phyloP scores from a whole-genome alignment of 2,329 filamentous ascomycete species.

The Hymenoscyphus infarciens region DNA sequence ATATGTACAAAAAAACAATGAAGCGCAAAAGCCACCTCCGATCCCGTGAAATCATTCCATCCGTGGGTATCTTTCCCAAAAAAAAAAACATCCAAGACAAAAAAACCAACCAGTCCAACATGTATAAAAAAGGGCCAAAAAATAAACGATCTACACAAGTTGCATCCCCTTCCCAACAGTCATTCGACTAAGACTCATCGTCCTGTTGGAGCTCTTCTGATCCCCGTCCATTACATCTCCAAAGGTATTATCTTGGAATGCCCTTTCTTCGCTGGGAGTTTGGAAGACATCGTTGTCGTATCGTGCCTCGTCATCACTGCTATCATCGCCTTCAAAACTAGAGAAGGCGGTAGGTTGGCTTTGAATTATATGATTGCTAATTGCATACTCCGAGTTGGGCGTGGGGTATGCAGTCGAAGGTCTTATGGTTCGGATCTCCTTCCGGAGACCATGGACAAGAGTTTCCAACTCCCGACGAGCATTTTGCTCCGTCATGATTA shows the following conservation, averaged over 20 bases:
- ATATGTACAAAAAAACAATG: no score
- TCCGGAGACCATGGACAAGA: conserved; percentile 49
- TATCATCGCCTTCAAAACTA: conserved; percentile 33
- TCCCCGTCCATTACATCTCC: conserved; percentile 34
- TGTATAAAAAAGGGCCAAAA: not conserved
- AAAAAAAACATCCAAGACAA: no score
- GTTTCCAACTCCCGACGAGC: conserved; percentile 53
- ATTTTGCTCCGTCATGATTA: conserved; percentile 55
- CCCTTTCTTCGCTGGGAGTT: conserved; percentile 48
- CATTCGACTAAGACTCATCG: conserved; percentile 60
- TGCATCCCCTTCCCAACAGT: conserved; percentile 40
- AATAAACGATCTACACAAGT: conserved; percentile 17
- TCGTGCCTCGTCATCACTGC: conserved; percentile 28
- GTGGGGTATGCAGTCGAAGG: conserved; percentile 19
- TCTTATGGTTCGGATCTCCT: conserved; percentile 22
- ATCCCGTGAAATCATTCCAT: no score
- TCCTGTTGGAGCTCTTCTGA: conserved; percentile 52
- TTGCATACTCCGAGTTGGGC: conserved; percentile 12
- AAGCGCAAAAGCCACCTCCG: no score
- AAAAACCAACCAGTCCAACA: no score
- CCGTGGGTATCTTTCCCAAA: no score
- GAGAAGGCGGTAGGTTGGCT: conserved; percentile 19
- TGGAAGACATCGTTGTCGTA: conserved; percentile 47
- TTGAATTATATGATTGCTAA: conserved; percentile 9
- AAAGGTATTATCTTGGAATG: conserved; percentile 41